A percentile compares a stretch with the other conserved stretches of the same genome.
Evolutionary conservation across 1,284 basidiomycete species (phyloP).

Genomic region (Ganoderma boninense): DNA sequence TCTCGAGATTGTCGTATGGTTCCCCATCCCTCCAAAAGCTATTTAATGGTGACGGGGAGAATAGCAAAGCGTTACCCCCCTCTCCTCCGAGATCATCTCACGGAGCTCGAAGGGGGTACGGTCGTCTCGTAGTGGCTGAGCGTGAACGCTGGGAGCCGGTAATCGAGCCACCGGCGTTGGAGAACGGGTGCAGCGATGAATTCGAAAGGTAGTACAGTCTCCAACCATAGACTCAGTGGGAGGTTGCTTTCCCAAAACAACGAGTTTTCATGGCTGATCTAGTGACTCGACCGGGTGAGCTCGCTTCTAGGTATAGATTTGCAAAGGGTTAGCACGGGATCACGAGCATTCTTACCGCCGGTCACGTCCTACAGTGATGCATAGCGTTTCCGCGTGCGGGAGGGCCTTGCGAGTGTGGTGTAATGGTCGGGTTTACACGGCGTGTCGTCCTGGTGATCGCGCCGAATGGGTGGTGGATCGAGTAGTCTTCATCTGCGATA

Average conservation of each 20-base stretch:
- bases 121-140: neutral
- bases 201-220: neutral
- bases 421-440: neutral
- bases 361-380: neutral
- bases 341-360: neutral
- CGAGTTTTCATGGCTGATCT: neutral
- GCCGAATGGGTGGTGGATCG: neutral
- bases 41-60: neutral
- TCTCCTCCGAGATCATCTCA: neutral
- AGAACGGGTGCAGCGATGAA: neutral
- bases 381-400: neutral
- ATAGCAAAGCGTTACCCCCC: neutral
- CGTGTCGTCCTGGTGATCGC: neutral
- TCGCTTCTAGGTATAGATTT: neutral
- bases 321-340: conserved; percentile 1
- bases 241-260: neutral
- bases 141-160: neutral
- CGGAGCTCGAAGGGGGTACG: neutral
- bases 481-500: neutral
- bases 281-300: neutral
- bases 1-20: neutral
- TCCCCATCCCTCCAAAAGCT: neutral
- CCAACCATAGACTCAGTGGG: neutral
- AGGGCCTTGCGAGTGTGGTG: neutral
- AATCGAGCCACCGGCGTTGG: neutral